Base-by-base conservation (phyloP, 1,284 basidiomycete species). In the Fistulinella cinereoalba region DNA sequence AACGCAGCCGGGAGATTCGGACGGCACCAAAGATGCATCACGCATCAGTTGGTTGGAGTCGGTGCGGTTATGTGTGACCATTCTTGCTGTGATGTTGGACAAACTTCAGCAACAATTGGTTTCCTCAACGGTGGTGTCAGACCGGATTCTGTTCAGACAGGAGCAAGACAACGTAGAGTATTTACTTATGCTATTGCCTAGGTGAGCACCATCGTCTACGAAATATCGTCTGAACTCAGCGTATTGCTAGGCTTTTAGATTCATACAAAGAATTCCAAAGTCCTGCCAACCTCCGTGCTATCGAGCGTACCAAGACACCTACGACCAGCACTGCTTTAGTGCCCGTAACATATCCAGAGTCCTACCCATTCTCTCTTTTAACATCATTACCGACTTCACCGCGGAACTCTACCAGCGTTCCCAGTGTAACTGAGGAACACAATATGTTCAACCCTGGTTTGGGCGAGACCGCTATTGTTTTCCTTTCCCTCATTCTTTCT, bases 141-240 rank as follows among this genome's bases (percentile, higher is more conserved):
- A 92, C 59, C 79, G 79, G 16, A 71, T 72, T 43, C 68, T 81
- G 9, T 75, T 84, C 48, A 70, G 80, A 25, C 85, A 91, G 58
- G 96, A 98, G 62, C 89, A 96, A 63, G 93, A 97, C 58, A 97
- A 97, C 60, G 80, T 98, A 29, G 96, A 98, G 58, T 88, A 83
- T 62, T 72, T 97, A 40, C 67, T 98, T 21, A 83, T 88, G n/a
- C 72, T 97, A 43, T 68, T 98, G 29, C 94, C 96, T 0, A 83
- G 83, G 91, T 88, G 58, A 49, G 77, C 59, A 13, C 21, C 41
- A 6, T 33, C 19, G 10, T 44, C 21, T 32, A 8, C 3, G 24
- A 40, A 28, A 9, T 28, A 15, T 41, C 34, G 18, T 46, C 54
- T 68, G n/a, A 33, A 13, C 37, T 44, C n/a, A 50, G 21, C 12